Percentiles rank a stretch among this genome's conserved stretches.
phyloP scores from a whole-genome alignment of 768 basidiomycete genomes.

The Macrolepiota fuliginosa region DNA sequence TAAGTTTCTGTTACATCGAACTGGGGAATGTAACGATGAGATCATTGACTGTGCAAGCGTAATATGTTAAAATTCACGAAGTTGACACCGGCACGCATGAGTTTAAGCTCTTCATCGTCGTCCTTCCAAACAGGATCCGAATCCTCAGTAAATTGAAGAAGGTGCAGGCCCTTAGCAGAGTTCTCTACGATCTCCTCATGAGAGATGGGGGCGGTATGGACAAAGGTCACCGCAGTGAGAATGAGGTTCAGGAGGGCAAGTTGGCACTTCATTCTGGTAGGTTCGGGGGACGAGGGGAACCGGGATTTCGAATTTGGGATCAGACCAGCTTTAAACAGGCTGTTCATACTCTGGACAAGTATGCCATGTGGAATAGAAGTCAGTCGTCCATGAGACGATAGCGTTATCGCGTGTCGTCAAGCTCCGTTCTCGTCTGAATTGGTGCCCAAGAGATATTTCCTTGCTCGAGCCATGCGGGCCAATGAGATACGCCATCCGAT shows the following conservation, averaged over 20 bases:
- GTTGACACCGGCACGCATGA: conserved; percentile 29
- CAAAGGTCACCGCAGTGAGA: conserved; percentile 23
- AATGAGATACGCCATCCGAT: background rate
- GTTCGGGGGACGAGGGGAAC: background rate
- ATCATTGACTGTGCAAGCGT: background rate
- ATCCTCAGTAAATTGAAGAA: conserved; percentile 33
- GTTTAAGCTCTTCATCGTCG: conserved; percentile 34
- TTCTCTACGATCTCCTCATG: conserved; percentile 32
- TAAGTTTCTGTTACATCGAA: conserved; percentile 42
- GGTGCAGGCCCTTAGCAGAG: conserved; percentile 30
- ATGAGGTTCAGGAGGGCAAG: conserved; percentile 11
- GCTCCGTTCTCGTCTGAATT: background rate
- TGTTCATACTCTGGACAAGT: background rate
- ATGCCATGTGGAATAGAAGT: conserved; percentile 7
- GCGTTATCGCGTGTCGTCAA: background rate
- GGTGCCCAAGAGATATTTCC: background rate
- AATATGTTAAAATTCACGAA: conserved; percentile 27
- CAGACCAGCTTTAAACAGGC: conserved; percentile 1
- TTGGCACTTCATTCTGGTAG: conserved; percentile 3
- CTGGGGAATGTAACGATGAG: conserved; percentile 17
- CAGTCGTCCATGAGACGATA: background rate
- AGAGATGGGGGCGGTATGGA: conserved; percentile 28
- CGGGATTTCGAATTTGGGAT: background rate
- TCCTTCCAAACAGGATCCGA: conserved; percentile 40
- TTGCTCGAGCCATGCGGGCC: background rate